Evolutionary conservation across 1,139 yeast genomes (phyloP), one percentile per base, ranked within the genome.

Genomic region (Lodderomyces metapsilosis): DNA sequence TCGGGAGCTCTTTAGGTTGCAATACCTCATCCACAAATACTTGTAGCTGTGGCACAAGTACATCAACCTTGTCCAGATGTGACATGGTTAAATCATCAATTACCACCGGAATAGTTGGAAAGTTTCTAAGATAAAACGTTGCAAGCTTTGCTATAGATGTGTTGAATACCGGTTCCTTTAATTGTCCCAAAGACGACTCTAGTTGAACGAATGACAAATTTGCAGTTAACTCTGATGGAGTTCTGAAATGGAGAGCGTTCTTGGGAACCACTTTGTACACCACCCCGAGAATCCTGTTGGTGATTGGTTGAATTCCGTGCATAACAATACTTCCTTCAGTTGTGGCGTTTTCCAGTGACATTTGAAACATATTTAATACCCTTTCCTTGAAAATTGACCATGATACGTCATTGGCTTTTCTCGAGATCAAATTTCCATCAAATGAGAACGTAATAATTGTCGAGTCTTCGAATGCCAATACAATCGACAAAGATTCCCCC

Each of bases 401-500:
- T 15, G 45, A 12, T 10, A 42, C 36, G 36, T 47, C 54, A 3
- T 52, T 47, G 3, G 49, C 41, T 39, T 52, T 48, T 22, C 38
- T 41, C 15, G 49, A 41, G 1, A 56, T 42, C 4, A 38, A 38
- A 1, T 41, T 38, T 4, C 47, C 7, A 37, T 50, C 41, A 20
- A 52, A 30, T 16, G 44, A 35, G 5, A 57, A 44, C 1, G 59
- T 45, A 12, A 58, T 58, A 27, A 66, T 58, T 7, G 52, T 48
- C 1, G 73, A 72, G 39, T 56, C 52, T 43, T 70, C 75, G 39
- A 50, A 61, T 7, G 56, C 49, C 16, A 59, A 13, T 2, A 57
- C 40, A 13, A 50, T 35, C 2, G 39, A 40, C 45, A 51, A 32
- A 1, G 22, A 8, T 9, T 35, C 21, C 2, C 36, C 36, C 9